Evolutionary conservation across 164 flowering plant genomes (phyloP), one percentile per base, ranked within the genome.

Genomic region (Stephania japonica): DNA sequence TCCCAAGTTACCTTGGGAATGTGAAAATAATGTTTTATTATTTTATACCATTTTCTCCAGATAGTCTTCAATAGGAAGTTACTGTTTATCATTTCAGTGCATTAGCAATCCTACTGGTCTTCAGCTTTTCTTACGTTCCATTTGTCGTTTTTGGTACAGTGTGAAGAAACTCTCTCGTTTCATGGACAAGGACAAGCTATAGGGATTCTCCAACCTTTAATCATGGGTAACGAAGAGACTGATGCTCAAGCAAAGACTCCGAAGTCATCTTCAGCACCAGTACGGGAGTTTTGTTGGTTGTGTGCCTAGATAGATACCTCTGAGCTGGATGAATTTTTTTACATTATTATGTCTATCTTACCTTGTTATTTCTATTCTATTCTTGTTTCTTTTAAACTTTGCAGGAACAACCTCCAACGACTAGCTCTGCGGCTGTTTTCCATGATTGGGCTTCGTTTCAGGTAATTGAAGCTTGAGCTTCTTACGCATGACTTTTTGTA

Each of bases 391-490:
- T 21, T 23, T 21, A 44, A 4, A 42, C 3, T 50, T 18, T 44
- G 59, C 80, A 80, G 83, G 83, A 80, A 63, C 83, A 73, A 72
- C 80, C 77, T 72, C 80, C 80, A 69, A 62, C 76, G 49, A 73
- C 72, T 71, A 72, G 78, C 56, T 76, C 80, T 66, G 77, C 83
- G 47, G 56, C 78, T 1, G 76, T 75, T 67, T 78, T 32, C 67
- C 73, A 70, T 42, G 83, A 80, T 42, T 78, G 83, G 83, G 80
- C 80, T 75, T 77, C 80, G 27, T 75, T 65, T 73, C 83, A 80
- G 80, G 83, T 80, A 16, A 61, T 38, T 19, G 49, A 7, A 26
- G 59, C 44, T 47, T 61, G 65, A 10, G 61, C 23, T 64, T 63
- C 16, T 41, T 53, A 27, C 12, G 12, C 19, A 19, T 50, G 21